These are phyloP conservation scores for Pleurotus tuber-regium DNA, from an alignment of 768 basidiomycete species.

Conservation along the genomic window DNA sequence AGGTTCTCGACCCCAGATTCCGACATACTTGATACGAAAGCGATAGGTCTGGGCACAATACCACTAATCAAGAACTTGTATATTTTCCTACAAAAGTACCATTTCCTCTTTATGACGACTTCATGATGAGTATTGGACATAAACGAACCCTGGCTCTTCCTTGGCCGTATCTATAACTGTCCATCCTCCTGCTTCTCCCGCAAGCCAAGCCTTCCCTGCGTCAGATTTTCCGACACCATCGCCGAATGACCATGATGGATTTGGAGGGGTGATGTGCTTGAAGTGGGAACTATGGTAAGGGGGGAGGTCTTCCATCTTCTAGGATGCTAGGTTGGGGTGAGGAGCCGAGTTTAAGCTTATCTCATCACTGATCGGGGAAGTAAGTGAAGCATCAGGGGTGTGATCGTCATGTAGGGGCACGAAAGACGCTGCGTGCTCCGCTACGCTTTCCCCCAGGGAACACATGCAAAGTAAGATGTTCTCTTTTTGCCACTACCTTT, in stretches of 20 bases:
- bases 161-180: constrained; percentile 32
- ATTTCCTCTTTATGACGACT: neutral
- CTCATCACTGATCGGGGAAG: too few species aligned
- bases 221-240: constrained; percentile 29
- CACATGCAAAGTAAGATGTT: too few species aligned
- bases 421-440: too few species aligned
- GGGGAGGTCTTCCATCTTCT: neutral
- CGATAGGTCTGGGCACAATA: constrained; percentile 65
- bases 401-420: too few species aligned
- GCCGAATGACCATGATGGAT: constrained; percentile 38
- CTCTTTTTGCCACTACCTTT: too few species aligned
- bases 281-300: constrained; percentile 18
- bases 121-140: neutral
- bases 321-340: too few species aligned
- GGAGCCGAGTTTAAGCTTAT: too few species aligned
- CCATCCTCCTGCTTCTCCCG: constrained; percentile 41
- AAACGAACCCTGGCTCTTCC: constrained; percentile 30
- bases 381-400: too few species aligned
- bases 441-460: too few species aligned
- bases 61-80: constrained; percentile 53
- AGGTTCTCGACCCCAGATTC: constrained; percentile 53
- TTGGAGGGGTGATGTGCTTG: constrained; percentile 30
- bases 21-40: constrained; percentile 63
- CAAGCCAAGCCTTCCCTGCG: constrained; percentile 39
- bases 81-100: constrained; percentile 21